These are phyloP conservation scores for Xylariales sp. DNA, from an alignment of 2,329 filamentous ascomycete species.

Conservation along the genomic window DNA sequence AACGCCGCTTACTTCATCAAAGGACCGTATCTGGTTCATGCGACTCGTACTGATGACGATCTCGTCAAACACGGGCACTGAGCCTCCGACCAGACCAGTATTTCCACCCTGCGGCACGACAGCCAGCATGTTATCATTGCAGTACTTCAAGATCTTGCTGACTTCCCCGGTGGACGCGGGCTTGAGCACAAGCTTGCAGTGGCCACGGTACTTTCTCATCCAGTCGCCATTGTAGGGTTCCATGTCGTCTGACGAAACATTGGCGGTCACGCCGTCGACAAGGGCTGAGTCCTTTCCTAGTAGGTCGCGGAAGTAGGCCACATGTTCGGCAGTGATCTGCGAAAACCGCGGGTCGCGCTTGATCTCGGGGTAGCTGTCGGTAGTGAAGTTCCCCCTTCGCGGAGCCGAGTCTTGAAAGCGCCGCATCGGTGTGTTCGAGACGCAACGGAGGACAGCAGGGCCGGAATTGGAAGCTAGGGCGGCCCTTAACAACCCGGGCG, in stretches of 20 bases:
- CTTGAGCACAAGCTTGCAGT: constrained; percentile 87
- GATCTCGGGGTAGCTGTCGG: constrained; percentile 85
- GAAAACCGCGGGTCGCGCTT: constrained; percentile 82
- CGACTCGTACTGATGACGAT: constrained; percentile 91
- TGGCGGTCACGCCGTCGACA: constrained; percentile 82
- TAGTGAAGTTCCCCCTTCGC: constrained; percentile 76
- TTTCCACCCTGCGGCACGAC: constrained; percentile 98
- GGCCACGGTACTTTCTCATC: constrained; percentile 98
- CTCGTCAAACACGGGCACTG: constrained; percentile 97
- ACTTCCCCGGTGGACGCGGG: constrained; percentile 87
- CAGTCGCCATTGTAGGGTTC: constrained; percentile 96
- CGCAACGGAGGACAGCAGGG: constrained; percentile 37
- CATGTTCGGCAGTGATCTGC: constrained; percentile 79
- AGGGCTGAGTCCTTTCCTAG: constrained; percentile 83
- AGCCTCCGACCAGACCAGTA: constrained; percentile 94
- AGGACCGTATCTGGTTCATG: constrained; percentile 91
- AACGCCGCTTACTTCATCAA: constrained; percentile 92
- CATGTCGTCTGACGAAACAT: constrained; percentile 79
- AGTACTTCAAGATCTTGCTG: constrained; percentile 91
- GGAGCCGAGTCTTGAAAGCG: constrained; percentile 45
- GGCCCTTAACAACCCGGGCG: constrained; percentile 40
- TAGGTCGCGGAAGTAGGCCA: constrained; percentile 83
- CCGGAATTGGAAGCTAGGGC: constrained; percentile 4
- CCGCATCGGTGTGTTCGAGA: constrained; percentile 46
- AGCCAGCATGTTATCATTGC: constrained; percentile 90